phyloP scores from a whole-genome alignment of 768 basidiomycete genomes.

The Tephrocybe sp. region DNA sequence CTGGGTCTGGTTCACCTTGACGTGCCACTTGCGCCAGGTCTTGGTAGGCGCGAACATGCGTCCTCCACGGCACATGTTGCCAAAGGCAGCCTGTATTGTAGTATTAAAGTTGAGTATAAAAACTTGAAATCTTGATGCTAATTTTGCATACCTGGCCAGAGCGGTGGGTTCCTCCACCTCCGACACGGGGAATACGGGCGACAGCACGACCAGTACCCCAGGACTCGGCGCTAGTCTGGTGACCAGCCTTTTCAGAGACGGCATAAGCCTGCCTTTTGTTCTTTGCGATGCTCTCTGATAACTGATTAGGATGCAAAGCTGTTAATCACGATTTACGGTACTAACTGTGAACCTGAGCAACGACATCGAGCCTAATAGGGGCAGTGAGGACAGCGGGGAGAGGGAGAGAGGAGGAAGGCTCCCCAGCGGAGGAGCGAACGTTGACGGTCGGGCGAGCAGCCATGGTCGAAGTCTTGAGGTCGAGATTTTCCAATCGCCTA shows the following conservation, averaged over 20 bases:
- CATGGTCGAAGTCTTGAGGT: constrained; percentile 56
- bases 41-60: constrained; percentile 99
- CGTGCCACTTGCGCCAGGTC: constrained; percentile 99
- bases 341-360: constrained; percentile 98
- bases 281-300: constrained; percentile 92
- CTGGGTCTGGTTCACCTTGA: constrained; percentile 99
- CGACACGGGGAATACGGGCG: constrained; percentile 99
- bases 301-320: constrained; percentile 9
- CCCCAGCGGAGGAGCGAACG: constrained; percentile 79
- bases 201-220: constrained; percentile 99
- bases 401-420: constrained; percentile 84
- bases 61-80: constrained; percentile 99
- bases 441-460: constrained; percentile 91
- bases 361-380: constrained; percentile 98
- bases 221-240: constrained; percentile 98
- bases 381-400: constrained; percentile 97
- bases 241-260: constrained; percentile 96
- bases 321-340: constrained; percentile 20
- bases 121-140: background rate
- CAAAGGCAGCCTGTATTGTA: constrained; percentile 82
- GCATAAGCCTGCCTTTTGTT: constrained; percentile 97
- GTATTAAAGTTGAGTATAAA: constrained; percentile 3
- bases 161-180: constrained; percentile 97
- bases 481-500: constrained; percentile 25
- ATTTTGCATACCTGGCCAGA: constrained; percentile 77